Conservation (phyloP, 2,329 filamentous ascomycete species). For the Didymella glomerata region DNA sequence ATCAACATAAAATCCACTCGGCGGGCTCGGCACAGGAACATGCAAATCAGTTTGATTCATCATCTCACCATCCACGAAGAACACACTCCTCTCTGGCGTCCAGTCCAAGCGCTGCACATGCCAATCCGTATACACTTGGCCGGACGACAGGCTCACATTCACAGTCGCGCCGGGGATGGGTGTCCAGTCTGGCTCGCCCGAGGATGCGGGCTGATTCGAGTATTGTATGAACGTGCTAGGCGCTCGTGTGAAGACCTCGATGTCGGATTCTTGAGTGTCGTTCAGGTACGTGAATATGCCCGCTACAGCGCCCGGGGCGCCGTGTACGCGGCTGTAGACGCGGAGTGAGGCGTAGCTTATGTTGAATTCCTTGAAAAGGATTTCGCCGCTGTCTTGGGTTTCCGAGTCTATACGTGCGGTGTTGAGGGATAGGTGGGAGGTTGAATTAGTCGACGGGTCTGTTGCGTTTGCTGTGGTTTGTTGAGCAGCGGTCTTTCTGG, state of each 20-base stretch:
- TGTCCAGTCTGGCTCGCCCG: slow-evolving; percentile 12
- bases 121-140: slow-evolving; percentile 13
- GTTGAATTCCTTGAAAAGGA: slow-evolving; percentile 23
- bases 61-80: slow-evolving; percentile 23
- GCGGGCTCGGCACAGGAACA: slow-evolving; percentile 16
- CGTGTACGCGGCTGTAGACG: slow-evolving; percentile 20
- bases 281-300: slow-evolving; percentile 27
- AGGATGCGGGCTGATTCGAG: slow-evolving; percentile 23
- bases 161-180: slow-evolving; percentile 22
- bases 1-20: slow-evolving; percentile 8
- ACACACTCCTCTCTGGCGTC: slow-evolving; percentile 16
- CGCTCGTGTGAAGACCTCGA: slow-evolving; percentile 23
- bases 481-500: background rate
- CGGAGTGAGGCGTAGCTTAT: slow-evolving; percentile 24
- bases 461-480: background rate
- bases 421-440: no score
- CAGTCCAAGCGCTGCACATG: slow-evolving; percentile 26
- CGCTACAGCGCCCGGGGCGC: slow-evolving; percentile 22
- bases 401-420: no score
- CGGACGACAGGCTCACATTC: slow-evolving; percentile 14
- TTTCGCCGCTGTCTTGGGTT: background rate
- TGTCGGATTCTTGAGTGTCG: slow-evolving; percentile 24
- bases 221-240: slow-evolving; percentile 10
- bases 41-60: background rate
- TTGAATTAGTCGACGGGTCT: background rate